Evolutionary conservation across 176 grass and related monocot species (phyloP).

Genomic region (Thinopyrum elongatum): DNA sequence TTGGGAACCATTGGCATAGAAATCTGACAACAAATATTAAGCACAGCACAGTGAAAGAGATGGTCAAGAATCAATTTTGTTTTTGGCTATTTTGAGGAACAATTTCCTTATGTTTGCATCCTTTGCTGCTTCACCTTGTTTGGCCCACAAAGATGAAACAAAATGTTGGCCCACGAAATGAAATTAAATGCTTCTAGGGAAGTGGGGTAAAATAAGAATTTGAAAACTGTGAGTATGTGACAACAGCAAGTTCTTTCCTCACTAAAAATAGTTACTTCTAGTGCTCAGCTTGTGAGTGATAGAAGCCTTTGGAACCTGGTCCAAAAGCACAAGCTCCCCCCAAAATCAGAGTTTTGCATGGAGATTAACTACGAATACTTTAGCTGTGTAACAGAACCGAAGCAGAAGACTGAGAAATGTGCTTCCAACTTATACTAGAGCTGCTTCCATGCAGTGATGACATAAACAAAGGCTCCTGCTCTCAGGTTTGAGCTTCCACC

Average conservation of each 20-base stretch:
- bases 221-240: background rate
- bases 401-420: too few species aligned
- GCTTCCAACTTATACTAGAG: too few species aligned
- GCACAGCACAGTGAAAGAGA: background rate
- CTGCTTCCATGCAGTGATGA: too few species aligned
- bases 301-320: too few species aligned
- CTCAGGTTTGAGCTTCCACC: too few species aligned
- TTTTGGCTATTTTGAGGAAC: background rate
- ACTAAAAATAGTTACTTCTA: background rate
- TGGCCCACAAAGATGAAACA: background rate
- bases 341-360: too few species aligned
- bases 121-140: background rate
- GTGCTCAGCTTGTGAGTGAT: too few species aligned
- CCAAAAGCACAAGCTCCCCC: background rate
- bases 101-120: background rate
- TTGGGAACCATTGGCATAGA: background rate
- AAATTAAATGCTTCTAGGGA: background rate
- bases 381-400: too few species aligned
- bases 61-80: background rate
- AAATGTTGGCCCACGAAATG: background rate
- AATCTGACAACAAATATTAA: background rate
- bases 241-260: background rate
- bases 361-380: too few species aligned
- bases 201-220: background rate
- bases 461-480: too few species aligned